Evolutionary conservation across 2,329 filamentous ascomycete species (phyloP), one percentile per base, ranked within the genome.

Genomic region (Incumbomyces delicatus): DNA sequence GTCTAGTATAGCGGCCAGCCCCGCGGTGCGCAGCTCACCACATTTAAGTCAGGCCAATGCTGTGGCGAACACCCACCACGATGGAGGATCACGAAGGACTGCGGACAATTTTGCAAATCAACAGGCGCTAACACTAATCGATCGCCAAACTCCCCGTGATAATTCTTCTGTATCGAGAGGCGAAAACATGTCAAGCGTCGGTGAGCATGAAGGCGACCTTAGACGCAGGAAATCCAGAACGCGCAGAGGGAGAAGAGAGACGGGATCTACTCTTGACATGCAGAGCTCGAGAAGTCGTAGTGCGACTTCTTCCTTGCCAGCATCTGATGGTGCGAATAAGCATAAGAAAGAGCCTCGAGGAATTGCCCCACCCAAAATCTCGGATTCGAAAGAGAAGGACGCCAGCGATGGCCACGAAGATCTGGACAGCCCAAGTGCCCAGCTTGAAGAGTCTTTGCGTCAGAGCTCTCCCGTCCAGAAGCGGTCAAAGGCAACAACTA

Each of bases 371-470:
- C 6, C 17, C 31, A 12, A 29, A n/a, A 8, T 20, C 12, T 8
- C 27, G 13, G 13, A 16, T 17, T 17, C 8, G 17, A 17, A 50
- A 37, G 33, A 45, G 36, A 12, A 16, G 14, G 22, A 27, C 22
- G 8, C 22, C 4, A 27, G 22, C 22, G 22, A 27, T 8, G 22
- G 22, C 8, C 18, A 36, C 22, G 16, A 50, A 38, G 33, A 46
- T 22, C 34, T 50, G 6, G 54, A 54, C 41, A 55, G 53, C 36
- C 50, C 51, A n/a, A 49, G 50, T 38, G 55, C 50, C 39, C 55
- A 57, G 32, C 40, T 57, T 11, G 50, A 50, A 22, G 51, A 54
- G 37, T 40, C 47, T 34, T 36, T 55, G 16, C 48, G 20, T 29
- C 47, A 30, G 5, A 36, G 29, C 35, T 39, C 17, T 3, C 41